Percentiles rank a stretch among this genome's conserved stretches.
These are phyloP conservation scores for Epichloe glyceriae DNA, from an alignment of 2,329 filamentous ascomycete genomes.

Conservation along the genomic window DNA sequence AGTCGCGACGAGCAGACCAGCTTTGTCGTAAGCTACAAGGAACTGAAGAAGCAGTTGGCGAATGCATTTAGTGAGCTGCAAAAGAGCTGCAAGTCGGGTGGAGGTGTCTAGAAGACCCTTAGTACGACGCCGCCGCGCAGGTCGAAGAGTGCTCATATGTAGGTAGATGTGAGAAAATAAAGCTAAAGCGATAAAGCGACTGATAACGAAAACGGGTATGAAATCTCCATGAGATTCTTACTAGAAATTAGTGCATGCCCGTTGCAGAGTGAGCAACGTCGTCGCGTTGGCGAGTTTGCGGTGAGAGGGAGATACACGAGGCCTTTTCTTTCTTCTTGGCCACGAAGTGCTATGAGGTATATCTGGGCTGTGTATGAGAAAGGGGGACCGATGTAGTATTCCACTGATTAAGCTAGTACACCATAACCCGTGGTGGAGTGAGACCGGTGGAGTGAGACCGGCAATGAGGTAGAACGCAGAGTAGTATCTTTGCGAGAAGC, in stretches of 20 bases:
- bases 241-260: background rate
- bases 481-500: background rate
- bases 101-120: constrained; percentile 21
- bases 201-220: background rate
- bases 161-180: background rate
- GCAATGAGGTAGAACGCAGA: background rate
- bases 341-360: background rate
- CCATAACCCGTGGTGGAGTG: background rate
- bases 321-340: background rate
- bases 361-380: background rate
- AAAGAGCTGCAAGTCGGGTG: constrained; percentile 29
- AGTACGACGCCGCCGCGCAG: constrained; percentile 1
- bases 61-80: constrained; percentile 46
- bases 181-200: background rate
- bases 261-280: too few relatives aligned
- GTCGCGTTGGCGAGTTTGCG: background rate
- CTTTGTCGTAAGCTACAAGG: constrained; percentile 81
- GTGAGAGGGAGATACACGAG: background rate
- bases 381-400: background rate
- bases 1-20: constrained; percentile 84
- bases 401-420: background rate
- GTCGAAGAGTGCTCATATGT: constrained; percentile 5
- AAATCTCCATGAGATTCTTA: background rate
- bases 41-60: constrained; percentile 57
- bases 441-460: too few relatives aligned